Evolutionary conservation across 345 rosid species (phyloP), one percentile per base, ranked within the genome.

Genomic region (Dipteronia dyeriana): DNA sequence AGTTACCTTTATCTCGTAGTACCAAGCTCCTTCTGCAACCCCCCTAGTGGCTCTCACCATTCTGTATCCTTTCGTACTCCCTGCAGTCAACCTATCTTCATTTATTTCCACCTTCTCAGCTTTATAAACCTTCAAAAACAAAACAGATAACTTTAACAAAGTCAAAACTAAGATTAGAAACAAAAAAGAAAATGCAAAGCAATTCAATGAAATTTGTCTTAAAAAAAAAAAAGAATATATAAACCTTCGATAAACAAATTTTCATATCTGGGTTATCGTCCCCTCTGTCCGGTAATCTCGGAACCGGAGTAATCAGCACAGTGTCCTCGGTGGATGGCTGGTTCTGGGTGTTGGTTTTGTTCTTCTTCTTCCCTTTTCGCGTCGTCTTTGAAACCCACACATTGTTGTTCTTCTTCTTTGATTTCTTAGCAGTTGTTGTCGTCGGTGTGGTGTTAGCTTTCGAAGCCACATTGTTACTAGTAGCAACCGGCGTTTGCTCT

Each of bases 31-130:
- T 23, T 96, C 94, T n/a, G 85, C 77, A 51, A 92, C 97, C 77
- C 97, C 98, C 78, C 99, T 88, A 0, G 99, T 94, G 38, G 99
- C 90, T 70, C 99, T 88, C 86, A 92, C 99, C 99, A 96, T 92
- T 74, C 99, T 89, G 17, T 96, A 94, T 9, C 99, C 99, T 77
- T 96, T 96, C 12, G 90, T 79, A 79, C 98, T 96, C 53, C 94
- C 98, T 1, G 99, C 98, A 60, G 84, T 90, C 80, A 94, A 54
- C 62, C 98, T 87, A 76, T 96, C 98, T 47, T 94, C 99, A 26
- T 88, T 88, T 49, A 96, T 31, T 77, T 96, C 99, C 29, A 94
- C 99, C 82, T 94, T 96, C 86, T 96, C 99, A 1, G 99, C 99
- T 80, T 96, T 96, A 82, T 91, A 92, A 4, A 90, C 97, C 82